Percentiles rank a stretch among this genome's conserved stretches.
Conservation (phyloP, 176 grass and related monocot species). For the Oryza rufipogon region DNA sequence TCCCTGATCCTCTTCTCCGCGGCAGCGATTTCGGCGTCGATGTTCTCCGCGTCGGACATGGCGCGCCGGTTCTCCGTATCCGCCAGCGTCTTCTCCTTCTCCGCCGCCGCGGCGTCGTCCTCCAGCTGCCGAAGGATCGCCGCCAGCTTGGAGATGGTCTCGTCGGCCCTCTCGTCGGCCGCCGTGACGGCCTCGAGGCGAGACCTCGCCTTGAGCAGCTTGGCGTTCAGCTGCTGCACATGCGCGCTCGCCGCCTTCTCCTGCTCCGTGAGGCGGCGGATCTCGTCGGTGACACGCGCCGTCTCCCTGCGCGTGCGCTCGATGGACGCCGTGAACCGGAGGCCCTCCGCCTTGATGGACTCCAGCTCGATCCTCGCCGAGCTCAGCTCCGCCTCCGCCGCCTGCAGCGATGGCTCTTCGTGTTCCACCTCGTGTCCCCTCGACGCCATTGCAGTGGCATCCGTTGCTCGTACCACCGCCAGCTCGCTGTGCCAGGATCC, state of each 20-base stretch:
- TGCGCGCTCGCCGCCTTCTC: constrained; percentile 60
- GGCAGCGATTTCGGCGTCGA: constrained; percentile 30
- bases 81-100: constrained; percentile 49
- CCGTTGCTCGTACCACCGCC: constrained; percentile 53
- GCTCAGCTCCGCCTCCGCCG: constrained; percentile 45
- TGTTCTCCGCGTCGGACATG: constrained; percentile 35
- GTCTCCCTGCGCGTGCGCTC: constrained; percentile 56
- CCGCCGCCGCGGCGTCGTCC: constrained; percentile 49
- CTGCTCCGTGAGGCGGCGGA: constrained; percentile 38
- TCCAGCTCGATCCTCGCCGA: constrained; percentile 58
- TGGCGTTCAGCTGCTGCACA: constrained; percentile 61
- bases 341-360: constrained; percentile 55
- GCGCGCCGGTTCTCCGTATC: constrained; percentile 39
- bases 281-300: constrained; percentile 51
- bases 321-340: constrained; percentile 54
- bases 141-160: constrained; percentile 49
- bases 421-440: constrained; percentile 16
- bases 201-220: constrained; percentile 55
- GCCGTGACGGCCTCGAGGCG: constrained; percentile 46
- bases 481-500: constrained; percentile 44
- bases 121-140: constrained; percentile 56
- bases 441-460: constrained; percentile 16
- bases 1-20: constrained; percentile 40
- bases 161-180: constrained; percentile 56
- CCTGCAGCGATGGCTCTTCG: constrained; percentile 20